phyloP scores from a whole-genome alignment of 768 basidiomycete species.

The Albatrellus ellisii region DNA sequence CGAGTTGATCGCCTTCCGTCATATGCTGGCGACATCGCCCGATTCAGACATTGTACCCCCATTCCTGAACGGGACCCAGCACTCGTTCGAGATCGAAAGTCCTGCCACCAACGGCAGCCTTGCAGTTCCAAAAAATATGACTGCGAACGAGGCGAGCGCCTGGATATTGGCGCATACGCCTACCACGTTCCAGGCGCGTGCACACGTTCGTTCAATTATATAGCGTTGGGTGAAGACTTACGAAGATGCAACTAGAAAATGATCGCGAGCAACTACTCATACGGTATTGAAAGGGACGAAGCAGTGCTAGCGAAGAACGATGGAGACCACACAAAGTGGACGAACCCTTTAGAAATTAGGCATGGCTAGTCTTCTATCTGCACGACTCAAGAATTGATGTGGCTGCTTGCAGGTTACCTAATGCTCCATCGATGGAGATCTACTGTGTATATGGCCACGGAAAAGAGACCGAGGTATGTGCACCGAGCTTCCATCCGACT shows the following conservation, averaged over 20 bases:
- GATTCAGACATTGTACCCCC: conserved; percentile 12
- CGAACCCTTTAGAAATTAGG: conserved; percentile 80
- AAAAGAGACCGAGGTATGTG: conserved; percentile 79
- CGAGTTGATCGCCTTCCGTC: conserved; percentile 70
- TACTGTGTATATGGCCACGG: conserved; percentile 93
- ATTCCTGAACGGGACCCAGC: neutral
- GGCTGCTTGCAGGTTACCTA: conserved; percentile 46
- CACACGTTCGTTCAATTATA: neutral
- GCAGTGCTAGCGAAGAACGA: conserved; percentile 50
- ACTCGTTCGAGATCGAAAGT: neutral
- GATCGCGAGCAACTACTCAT: conserved; percentile 76
- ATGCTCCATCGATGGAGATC: conserved; percentile 85
- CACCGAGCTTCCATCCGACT: conserved; percentile 1
- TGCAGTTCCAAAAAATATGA: conserved; percentile 44
- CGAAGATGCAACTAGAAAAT: conserved; percentile 49
- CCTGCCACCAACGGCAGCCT: conserved; percentile 9
- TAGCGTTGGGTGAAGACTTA: neutral
- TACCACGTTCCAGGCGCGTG: conserved; percentile 56
- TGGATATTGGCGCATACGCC: conserved; percentile 85
- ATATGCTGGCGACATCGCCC: conserved; percentile 6
- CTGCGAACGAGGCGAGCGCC: conserved; percentile 53
- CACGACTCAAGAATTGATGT: neutral
- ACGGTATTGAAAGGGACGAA: conserved; percentile 74
- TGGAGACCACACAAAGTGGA: conserved; percentile 74
- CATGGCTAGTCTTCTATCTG: neutral